These are phyloP conservation scores for Sordariomycetes sp. DNA, from an alignment of 2,329 filamentous ascomycete genomes.

Conservation along the genomic window DNA sequence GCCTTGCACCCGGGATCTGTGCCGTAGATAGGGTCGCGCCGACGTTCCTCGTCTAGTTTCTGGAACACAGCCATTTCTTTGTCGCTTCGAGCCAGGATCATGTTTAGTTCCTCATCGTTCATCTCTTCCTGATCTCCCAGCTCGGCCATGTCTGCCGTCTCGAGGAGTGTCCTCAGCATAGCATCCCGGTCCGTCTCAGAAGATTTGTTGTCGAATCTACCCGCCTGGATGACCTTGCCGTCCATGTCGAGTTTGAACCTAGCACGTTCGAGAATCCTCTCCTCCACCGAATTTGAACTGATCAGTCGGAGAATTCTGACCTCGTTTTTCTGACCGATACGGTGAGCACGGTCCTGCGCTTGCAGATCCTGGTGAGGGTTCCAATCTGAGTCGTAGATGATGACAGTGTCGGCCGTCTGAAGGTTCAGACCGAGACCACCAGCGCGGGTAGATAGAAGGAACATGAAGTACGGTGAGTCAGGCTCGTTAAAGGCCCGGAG, in stretches of 20 bases:
- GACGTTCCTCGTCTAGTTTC: constrained; percentile 65
- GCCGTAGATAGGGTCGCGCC: constrained; percentile 57
- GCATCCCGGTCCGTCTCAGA: constrained; percentile 97
- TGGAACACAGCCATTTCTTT: constrained; percentile 69
- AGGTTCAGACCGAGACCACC: constrained; percentile 95
- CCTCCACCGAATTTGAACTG: constrained; percentile 92
- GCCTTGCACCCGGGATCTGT: constrained; percentile 45
- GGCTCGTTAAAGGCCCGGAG: constrained; percentile 83
- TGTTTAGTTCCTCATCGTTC: constrained; percentile 94
- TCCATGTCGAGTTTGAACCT: constrained; percentile 99
- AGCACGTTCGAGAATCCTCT: constrained; percentile 94
- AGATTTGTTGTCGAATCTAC: constrained; percentile 99
- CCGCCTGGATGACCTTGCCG: constrained; percentile 97
- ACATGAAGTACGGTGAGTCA: constrained; percentile 89
- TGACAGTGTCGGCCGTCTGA: constrained; percentile 96
- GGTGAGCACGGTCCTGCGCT: constrained; percentile 97
- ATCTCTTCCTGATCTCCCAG: constrained; percentile 80
- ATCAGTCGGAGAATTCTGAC: constrained; percentile 93
- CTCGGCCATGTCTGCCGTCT: constrained; percentile 62
- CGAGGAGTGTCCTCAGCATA: constrained; percentile 84
- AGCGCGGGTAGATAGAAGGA: constrained; percentile 94
- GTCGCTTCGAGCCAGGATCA: constrained; percentile 83
- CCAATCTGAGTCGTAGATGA: constrained; percentile 99
- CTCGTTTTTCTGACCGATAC: constrained; percentile 99
- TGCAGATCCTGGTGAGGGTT: constrained; percentile 99